Base-by-base conservation (phyloP, 2,329 filamentous ascomycete genomes). In the Dothideomycetes sp. region DNA sequence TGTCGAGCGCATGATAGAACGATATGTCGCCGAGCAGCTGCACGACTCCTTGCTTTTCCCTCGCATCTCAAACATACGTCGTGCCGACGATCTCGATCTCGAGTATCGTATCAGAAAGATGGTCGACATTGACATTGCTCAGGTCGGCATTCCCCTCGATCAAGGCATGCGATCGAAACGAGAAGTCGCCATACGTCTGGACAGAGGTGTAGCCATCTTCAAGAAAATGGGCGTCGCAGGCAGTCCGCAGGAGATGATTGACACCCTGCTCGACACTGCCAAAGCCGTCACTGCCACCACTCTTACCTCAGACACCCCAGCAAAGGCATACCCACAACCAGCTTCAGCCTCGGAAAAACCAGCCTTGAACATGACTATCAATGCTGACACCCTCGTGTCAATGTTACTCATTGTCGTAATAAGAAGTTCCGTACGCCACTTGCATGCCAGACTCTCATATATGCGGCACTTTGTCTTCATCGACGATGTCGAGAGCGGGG, bases 381-480 rank as follows among this genome's bases (percentile, higher is more conserved):
- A 94, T 52, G 91, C 91, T 3, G 91, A 98, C 61, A 86, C 89
- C 0, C 67, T 98, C 19, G 91, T 98, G 2, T 95, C 91, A 0
- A 65, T 98, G 43, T 70, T 98, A 11, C 70, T 98, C 15, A 79
- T 94, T 45, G 87, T 98, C 12, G 84, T 98, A 9, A 96, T 98
- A 45, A 76, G 89, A 46, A 85, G 89, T 9, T 84, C 91, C 44
- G 79, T 94, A 18, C 79, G 84, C 43, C 81, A 95, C 60, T 68
- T 98, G 7, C 85, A 94, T 52, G 87, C 91, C 3, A 76, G 89
- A 15, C 66, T 98, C 34, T 71, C 83, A n/a, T 98, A 96, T 57
- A 94, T 96, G 72, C 83, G 89, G 32, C 86, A 94, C 53, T 98
- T 95, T 55, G 91, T 95, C 49, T 98, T 94, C 60, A 88, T 94